phyloP scores from a whole-genome alignment of 768 basidiomycete genomes.

The Mycena galericulata region DNA sequence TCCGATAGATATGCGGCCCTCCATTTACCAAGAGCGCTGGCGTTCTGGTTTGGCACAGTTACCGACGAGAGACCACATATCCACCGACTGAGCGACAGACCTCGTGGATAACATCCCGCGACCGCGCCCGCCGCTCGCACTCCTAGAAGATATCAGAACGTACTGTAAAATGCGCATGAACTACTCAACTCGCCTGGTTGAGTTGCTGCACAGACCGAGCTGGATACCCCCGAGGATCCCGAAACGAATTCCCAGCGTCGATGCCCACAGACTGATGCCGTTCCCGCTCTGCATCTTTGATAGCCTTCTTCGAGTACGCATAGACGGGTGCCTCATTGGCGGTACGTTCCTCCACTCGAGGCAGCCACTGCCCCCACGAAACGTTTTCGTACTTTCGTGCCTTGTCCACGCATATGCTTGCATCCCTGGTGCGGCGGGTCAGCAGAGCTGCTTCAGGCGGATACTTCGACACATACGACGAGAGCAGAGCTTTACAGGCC shows the following conservation, averaged over 20 bases:
- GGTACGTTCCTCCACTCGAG: not conserved
- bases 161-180: too few relatives aligned
- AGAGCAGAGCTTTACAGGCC: not conserved
- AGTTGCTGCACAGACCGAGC: not conserved
- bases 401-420: not conserved
- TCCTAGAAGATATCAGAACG: too few relatives aligned
- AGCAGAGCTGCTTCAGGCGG: not conserved
- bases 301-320: not conserved
- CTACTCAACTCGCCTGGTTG: too few relatives aligned
- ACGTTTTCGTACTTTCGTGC: not conserved
- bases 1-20: too few relatives aligned
- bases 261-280: not conserved
- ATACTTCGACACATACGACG: not conserved
- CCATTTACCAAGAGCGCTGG: too few relatives aligned
- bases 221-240: not conserved
- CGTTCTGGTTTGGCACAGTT: too few relatives aligned
- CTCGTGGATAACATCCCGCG: too few relatives aligned
- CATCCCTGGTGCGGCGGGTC: not conserved
- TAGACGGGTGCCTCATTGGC: too few relatives aligned
- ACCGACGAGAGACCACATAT: too few relatives aligned
- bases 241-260: not conserved
- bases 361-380: constrained; percentile 5
- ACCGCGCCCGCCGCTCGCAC: too few relatives aligned
- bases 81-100: too few relatives aligned
- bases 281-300: constrained; percentile 9